Evolutionary conservation across 2,329 filamentous ascomycete genomes (phyloP).

Genomic region (Ceratocystis diversiconidia): DNA sequence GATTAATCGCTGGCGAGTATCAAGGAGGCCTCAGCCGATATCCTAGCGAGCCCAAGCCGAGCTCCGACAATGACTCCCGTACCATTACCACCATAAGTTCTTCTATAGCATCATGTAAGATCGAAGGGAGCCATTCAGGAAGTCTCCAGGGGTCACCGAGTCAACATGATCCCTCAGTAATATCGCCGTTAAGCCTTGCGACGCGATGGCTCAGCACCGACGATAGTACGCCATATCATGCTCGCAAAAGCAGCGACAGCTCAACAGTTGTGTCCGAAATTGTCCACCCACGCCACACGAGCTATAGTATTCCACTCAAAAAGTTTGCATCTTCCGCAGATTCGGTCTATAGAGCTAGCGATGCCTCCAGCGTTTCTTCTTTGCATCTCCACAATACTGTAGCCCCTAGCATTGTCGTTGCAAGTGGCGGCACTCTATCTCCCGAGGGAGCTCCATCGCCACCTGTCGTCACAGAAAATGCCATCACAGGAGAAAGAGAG

Average conservation of each 20-base stretch:
- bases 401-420: constrained; percentile 14
- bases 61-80: constrained; percentile 23
- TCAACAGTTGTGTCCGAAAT: not conserved
- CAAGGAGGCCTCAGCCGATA: constrained; percentile 64
- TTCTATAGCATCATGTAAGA: constrained; percentile 5
- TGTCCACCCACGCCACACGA: not conserved
- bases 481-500: constrained; percentile 33
- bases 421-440: constrained; percentile 17
- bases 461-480: constrained; percentile 27
- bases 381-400: constrained; percentile 25
- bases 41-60: constrained; percentile 26
- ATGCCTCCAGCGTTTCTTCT: constrained; percentile 29
- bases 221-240: not conserved
- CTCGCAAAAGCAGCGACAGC: constrained; percentile 1
- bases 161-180: not conserved
- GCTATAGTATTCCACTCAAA: not conserved
- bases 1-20: constrained; percentile 83
- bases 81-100: constrained; percentile 21
- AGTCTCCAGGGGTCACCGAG: constrained; percentile 15
- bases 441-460: constrained; percentile 29
- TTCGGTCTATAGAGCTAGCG: constrained; percentile 24
- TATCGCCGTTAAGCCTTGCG: constrained; percentile 12
- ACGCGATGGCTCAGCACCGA: constrained; percentile 15
- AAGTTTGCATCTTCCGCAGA: constrained; percentile 2
- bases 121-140: not conserved